Conservation (phyloP, 2,329 filamentous ascomycete species). For the Ramularia endophylla region DNA sequence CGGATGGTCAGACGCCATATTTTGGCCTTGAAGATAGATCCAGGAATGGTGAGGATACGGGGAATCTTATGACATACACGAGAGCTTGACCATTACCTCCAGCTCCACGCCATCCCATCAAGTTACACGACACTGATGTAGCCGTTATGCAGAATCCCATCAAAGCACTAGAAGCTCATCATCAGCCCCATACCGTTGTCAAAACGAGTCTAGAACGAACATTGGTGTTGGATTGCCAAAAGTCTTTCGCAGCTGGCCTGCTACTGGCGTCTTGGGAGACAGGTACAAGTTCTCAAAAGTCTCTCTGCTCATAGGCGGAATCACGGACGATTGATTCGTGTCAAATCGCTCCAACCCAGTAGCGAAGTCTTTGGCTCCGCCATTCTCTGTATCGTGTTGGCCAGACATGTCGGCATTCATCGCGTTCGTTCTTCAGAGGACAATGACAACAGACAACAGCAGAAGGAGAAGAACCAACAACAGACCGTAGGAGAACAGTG, state of each 20-base stretch:
- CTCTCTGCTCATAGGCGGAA: slow-evolving; percentile 8
- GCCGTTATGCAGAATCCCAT: slow-evolving; percentile 12
- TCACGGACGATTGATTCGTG: slow-evolving; percentile 2
- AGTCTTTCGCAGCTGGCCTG: slow-evolving; percentile 15
- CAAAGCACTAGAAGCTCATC: slow-evolving; percentile 2
- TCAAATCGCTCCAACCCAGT: slow-evolving; percentile 3
- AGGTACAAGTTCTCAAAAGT: slow-evolving; percentile 22
- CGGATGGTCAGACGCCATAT: no score
- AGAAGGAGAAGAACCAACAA: no score
- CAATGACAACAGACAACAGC: no score
- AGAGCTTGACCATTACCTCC: slow-evolving; percentile 10
- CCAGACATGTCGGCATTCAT: no score
- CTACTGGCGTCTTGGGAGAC: slow-evolving; percentile 11
- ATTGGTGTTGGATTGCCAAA: slow-evolving; percentile 21
- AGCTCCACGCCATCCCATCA: slow-evolving; percentile 19
- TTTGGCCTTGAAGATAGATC: no score
- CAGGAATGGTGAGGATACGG: not conserved
- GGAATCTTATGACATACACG: slow-evolving; percentile 10
- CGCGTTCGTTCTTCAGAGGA: no score
- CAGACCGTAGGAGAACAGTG: no score
- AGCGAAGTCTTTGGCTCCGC: slow-evolving; percentile 5
- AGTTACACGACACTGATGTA: slow-evolving; percentile 10
- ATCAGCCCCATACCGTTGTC: no score
- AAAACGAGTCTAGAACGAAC: no score
- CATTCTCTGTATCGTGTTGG: not conserved